A percentile compares a stretch with the other conserved stretches of the same genome.
Conservation (phyloP, 2,329 filamentous ascomycete genomes). For the Penicillium hesseltinei region DNA sequence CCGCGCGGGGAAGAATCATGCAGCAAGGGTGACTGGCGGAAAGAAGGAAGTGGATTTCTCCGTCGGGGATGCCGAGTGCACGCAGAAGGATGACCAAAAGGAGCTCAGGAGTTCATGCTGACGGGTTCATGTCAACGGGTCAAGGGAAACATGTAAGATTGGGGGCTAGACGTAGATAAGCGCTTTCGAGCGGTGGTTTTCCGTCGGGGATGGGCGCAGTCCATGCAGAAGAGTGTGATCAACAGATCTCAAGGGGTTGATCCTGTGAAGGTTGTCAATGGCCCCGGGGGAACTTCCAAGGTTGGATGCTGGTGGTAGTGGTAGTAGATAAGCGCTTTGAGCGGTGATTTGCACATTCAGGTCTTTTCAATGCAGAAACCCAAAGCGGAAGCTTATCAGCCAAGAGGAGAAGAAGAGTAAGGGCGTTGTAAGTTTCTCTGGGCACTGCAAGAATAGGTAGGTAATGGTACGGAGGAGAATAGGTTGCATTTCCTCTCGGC, state of each 20-base stretch:
- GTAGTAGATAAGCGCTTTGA: not conserved
- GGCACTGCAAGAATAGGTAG: not conserved
- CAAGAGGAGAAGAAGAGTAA: not conserved
- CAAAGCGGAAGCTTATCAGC: not conserved
- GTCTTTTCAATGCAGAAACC: not conserved
- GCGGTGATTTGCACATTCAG: not conserved
- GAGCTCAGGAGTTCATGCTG: not conserved
- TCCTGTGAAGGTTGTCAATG: not conserved
- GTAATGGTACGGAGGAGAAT: not conserved
- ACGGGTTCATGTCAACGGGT: not conserved
- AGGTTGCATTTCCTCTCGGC: not conserved
- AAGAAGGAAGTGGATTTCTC: constrained; percentile 14
- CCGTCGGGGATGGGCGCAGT: constrained; percentile 1
- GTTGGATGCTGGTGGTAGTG: not conserved
- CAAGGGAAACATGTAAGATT: not conserved
- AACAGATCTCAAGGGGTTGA: not conserved
- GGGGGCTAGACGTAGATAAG: not conserved
- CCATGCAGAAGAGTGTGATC: not conserved
- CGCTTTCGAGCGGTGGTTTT: not conserved
- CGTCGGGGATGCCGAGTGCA: constrained; percentile 2
- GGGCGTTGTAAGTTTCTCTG: not conserved
- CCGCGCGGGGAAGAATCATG: constrained; percentile 8
- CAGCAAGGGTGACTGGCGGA: not conserved
- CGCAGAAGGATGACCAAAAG: not conserved
- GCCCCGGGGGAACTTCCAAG: not conserved